Evolutionary conservation across 495 filamentous ascomycete genomes (phyloP), one percentile per base, ranked within the genome.

Genomic region (Zalerion maritima): DNA sequence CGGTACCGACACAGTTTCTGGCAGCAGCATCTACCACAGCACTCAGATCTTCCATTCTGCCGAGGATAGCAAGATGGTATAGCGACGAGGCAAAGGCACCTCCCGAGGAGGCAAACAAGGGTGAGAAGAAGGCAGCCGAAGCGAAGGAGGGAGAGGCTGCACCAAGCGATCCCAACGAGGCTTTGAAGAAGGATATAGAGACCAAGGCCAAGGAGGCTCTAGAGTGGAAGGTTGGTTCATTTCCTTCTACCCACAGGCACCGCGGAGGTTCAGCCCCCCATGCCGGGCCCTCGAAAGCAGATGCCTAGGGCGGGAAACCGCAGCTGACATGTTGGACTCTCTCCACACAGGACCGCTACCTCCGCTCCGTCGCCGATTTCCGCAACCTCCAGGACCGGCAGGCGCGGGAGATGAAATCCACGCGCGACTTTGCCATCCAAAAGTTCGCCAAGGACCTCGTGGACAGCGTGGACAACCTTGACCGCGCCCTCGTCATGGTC

Each of bases 311-410:
- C n/a, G n/a, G n/a, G n/a, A n/a, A n/a, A n/a, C n/a, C n/a, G n/a
- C n/a, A n/a, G n/a, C n/a, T n/a, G n/a, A n/a, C n/a, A n/a, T n/a
- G 32, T 28, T 32, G 36, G 37, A 36, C 26, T 29, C 24, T 18
- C 32, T 18, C 15, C 11, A 27, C 29, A 34, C 42, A 96, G 89
- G 87, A 96, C 55, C 84, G 78, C 59, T 92, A 79, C 53, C 72
- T 89, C 28, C 89, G 89, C 43, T 77, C 75, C 25, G 80, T 94
- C 36, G 89, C 89, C 50, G 89, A 96, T 39, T 96, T 86, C 69
- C 81, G 81, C 43, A 97, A 94, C 61, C 78, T 96, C 21, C 86
- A 94, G 63, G 82, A 92, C 39, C 81, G 89, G 43, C 87, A 82
- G 5, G 75, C 79, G 57, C 83, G 91, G 42, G 91, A 97, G 25